These are phyloP conservation scores for Ophiostoma angusticollis DNA, from an alignment of 2,329 filamentous ascomycete genomes.

Conservation along the genomic window DNA sequence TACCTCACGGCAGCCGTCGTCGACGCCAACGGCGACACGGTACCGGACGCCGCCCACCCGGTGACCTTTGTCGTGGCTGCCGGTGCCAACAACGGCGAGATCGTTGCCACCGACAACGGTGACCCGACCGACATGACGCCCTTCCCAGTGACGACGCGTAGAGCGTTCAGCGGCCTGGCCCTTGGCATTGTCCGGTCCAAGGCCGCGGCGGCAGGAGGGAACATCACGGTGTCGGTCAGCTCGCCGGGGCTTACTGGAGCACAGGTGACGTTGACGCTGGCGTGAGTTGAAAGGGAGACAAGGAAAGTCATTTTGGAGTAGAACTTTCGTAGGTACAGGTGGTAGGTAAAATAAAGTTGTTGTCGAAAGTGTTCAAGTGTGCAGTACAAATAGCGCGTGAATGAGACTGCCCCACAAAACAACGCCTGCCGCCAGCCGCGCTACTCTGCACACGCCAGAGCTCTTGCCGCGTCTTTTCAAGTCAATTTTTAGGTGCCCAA, in stretches of 20 bases:
- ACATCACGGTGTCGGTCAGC: constrained; percentile 9
- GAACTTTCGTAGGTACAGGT: too few relatives aligned
- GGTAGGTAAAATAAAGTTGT: background rate
- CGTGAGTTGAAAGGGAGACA: background rate
- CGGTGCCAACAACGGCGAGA: constrained; percentile 22
- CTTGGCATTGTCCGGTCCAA: constrained; percentile 27
- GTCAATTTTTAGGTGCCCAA: constrained; percentile 9
- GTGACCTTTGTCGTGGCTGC: constrained; percentile 32
- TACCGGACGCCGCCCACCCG: constrained; percentile 28
- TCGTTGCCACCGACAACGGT: constrained; percentile 40
- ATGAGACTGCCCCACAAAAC: too few relatives aligned
- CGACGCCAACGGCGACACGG: constrained; percentile 29
- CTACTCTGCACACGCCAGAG: constrained; percentile 10
- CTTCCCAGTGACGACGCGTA: constrained; percentile 27
- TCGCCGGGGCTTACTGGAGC: constrained; percentile 11
- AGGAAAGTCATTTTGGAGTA: background rate
- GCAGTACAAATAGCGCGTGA: background rate
- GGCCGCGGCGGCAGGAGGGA: constrained; percentile 10
- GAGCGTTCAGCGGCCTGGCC: constrained; percentile 28
- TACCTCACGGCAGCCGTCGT: constrained; percentile 33
- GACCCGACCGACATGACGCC: constrained; percentile 31
- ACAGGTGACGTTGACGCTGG: constrained; percentile 7
- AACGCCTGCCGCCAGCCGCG: too few relatives aligned
- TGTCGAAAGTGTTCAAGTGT: too few relatives aligned
- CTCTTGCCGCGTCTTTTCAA: constrained; percentile 13